A percentile compares a stretch with the other conserved stretches of the same genome.
These are phyloP conservation scores for Ophiocordyceps camponoti-floridani DNA, from an alignment of 2,329 filamentous ascomycete genomes.

Conservation along the genomic window DNA sequence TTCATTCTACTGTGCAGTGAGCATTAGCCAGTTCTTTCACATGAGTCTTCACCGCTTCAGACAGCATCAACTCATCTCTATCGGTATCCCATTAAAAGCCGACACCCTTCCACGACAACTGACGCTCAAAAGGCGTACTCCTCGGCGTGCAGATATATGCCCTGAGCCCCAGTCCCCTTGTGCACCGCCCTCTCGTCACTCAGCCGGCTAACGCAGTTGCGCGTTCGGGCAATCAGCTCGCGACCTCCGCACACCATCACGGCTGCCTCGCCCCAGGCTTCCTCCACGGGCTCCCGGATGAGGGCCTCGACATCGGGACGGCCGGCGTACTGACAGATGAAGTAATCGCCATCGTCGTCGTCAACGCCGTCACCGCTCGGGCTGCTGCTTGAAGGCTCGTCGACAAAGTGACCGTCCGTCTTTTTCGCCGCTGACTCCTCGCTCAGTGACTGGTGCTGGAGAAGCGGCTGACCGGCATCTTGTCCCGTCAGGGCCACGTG, in stretches of 20 bases:
- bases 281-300: constrained; percentile 35
- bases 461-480: background rate
- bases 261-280: constrained; percentile 40
- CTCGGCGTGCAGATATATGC: constrained; percentile 41
- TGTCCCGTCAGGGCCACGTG: constrained; percentile 34
- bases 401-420: background rate
- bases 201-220: constrained; percentile 35
- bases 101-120: background rate
- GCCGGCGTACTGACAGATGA: constrained; percentile 23
- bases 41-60: too few relatives aligned
- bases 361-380: background rate
- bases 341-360: background rate
- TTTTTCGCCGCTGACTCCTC: background rate
- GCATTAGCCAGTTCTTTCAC: too few relatives aligned
- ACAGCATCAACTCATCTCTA: too few relatives aligned
- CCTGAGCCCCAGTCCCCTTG: constrained; percentile 45
- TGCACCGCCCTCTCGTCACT: constrained; percentile 45
- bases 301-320: constrained; percentile 33
- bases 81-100: too few relatives aligned
- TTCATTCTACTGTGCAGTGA: too few relatives aligned
- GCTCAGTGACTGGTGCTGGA: background rate
- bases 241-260: constrained; percentile 42
- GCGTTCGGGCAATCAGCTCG: constrained; percentile 31
- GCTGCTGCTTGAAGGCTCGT: background rate
- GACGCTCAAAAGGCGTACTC: constrained; percentile 33